Conservation (phyloP, 352 stramenopile genomes). For the Pythium phragmitis region DNA sequence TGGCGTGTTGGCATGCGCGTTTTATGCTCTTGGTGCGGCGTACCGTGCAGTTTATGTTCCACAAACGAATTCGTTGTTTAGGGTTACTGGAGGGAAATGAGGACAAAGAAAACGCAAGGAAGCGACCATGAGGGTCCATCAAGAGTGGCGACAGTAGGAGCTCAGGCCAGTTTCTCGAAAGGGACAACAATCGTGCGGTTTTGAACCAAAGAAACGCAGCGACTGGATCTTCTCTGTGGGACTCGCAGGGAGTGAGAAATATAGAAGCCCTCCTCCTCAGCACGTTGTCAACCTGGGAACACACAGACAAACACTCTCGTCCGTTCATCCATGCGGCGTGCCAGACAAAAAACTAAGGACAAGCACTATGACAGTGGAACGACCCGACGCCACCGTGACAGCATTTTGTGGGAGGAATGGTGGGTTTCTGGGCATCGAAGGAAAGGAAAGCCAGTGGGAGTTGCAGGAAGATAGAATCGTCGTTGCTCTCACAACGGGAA, state of each 20-base stretch:
- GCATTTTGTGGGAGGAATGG: background rate
- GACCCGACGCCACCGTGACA: background rate
- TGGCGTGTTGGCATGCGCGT: constrained; percentile 11
- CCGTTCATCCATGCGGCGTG: too few species aligned
- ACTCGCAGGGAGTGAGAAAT: background rate
- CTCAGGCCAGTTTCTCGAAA: constrained; percentile 10
- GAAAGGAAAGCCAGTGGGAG: background rate
- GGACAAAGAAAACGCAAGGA: constrained; percentile 4
- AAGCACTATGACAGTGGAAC: background rate
- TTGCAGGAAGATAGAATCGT: background rate
- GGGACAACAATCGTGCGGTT: background rate
- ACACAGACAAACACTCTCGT: too few species aligned
- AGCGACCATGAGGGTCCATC: constrained; percentile 1
- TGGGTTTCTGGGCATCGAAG: background rate
- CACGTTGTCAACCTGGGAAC: background rate
- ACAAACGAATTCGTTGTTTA: constrained; percentile 5
- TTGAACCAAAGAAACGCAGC: background rate
- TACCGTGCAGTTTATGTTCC: constrained; percentile 1
- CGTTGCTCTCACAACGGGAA: background rate
- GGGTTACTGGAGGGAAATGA: constrained; percentile 12
- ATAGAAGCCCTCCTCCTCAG: background rate
- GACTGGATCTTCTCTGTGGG: background rate
- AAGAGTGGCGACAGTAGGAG: constrained; percentile 9
- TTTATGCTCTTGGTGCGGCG: too few species aligned
- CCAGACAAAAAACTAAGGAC: too few species aligned